Conservation (phyloP, 768 basidiomycete species). For the Lyophyllum shimeji region DNA sequence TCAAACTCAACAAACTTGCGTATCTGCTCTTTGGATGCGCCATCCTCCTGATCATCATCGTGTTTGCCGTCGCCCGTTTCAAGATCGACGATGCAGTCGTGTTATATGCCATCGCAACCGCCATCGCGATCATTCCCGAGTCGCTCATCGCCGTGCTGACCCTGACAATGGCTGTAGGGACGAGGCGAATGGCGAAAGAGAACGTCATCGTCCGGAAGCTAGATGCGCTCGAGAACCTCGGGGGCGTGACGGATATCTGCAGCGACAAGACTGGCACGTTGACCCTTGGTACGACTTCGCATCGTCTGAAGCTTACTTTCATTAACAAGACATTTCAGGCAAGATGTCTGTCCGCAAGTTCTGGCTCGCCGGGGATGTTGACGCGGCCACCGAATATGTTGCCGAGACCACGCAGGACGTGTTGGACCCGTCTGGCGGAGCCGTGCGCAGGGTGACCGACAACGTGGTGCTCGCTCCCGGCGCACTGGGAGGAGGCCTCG, state of each 20-base stretch:
- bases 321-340: constrained; percentile 20
- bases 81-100: constrained; percentile 30
- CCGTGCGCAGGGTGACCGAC: constrained; percentile 23
- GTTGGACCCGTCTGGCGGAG: constrained; percentile 28
- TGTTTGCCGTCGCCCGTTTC: constrained; percentile 35
- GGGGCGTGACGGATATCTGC: constrained; percentile 46
- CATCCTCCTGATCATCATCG: constrained; percentile 31
- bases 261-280: constrained; percentile 53
- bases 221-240: constrained; percentile 62
- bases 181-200: constrained; percentile 52
- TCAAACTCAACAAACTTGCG: constrained; percentile 35
- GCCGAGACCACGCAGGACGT: constrained; percentile 32
- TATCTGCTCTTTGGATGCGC: constrained; percentile 35
- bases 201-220: constrained; percentile 64
- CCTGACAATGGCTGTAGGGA: constrained; percentile 59
- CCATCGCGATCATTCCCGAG: constrained; percentile 41
- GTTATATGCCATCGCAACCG: constrained; percentile 37
- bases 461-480: constrained; percentile 18
- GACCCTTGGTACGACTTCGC: constrained; percentile 31
- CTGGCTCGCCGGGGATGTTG: constrained; percentile 32
- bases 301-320: neutral
- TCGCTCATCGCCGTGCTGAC: constrained; percentile 49
- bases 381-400: constrained; percentile 24
- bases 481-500: constrained; percentile 21
- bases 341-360: constrained; percentile 41